Conservation (phyloP, 2,329 filamentous ascomycete genomes). For the Fusarium coffeatum region DNA sequence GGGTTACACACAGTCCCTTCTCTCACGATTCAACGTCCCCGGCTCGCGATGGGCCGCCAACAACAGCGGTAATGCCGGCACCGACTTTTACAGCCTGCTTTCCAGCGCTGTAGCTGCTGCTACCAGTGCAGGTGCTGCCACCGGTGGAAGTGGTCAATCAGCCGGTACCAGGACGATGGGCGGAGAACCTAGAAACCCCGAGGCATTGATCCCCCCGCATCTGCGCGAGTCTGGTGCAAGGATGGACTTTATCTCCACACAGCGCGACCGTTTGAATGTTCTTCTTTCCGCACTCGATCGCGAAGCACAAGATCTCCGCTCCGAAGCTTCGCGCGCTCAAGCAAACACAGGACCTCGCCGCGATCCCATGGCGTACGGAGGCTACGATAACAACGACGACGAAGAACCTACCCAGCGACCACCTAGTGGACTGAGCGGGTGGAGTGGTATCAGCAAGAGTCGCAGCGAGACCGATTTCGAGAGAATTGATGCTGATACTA, state of each 20-base stretch:
- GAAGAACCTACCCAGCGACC: conserved; percentile 56
- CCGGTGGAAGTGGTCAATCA: conserved; percentile 56
- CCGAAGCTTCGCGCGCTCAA: conserved; percentile 48
- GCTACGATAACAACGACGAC: conserved; percentile 47
- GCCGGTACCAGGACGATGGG: conserved; percentile 47
- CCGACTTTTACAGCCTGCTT: conserved; percentile 82
- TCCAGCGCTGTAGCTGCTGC: conserved; percentile 77
- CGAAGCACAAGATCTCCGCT: conserved; percentile 73
- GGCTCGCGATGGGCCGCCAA: conserved; percentile 68
- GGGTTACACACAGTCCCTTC: conserved; percentile 81
- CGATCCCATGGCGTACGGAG: conserved; percentile 42
- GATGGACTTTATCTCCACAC: conserved; percentile 79
- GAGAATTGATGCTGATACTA: conserved; percentile 82
- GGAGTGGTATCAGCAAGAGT: conserved; percentile 77
- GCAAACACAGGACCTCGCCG: conserved; percentile 39
- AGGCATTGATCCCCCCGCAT: conserved; percentile 76
- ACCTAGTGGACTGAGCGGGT: conserved; percentile 60
- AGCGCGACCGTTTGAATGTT: conserved; percentile 80
- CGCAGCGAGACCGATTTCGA: conserved; percentile 91
- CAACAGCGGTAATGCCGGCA: conserved; percentile 54
- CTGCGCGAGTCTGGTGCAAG: conserved; percentile 74
- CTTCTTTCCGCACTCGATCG: conserved; percentile 82
- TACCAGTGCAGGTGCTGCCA: conserved; percentile 64
- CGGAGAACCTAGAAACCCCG: conserved; percentile 54
- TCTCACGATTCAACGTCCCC: conserved; percentile 88